Evolutionary conservation across 2,329 filamentous ascomycete genomes (phyloP), one percentile per base, ranked within the genome.

Genomic region (Leptosphaerulina australis): DNA sequence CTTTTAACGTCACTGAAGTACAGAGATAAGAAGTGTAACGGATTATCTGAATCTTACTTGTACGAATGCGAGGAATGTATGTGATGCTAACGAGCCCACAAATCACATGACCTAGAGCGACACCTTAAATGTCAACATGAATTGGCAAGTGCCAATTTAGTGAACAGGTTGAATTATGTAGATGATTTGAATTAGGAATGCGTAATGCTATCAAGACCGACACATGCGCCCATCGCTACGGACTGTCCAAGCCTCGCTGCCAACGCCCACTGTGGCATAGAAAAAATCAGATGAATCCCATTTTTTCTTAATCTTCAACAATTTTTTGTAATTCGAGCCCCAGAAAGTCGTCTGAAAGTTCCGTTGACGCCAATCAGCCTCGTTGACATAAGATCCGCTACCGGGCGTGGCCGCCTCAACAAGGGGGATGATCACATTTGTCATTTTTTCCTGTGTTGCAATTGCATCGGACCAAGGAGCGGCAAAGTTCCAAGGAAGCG

Each of bases 261-360:
- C 65, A 3, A 70, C 66, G 5, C 54, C 61, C 7, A 62, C 62
- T 2, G 57, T 60, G 2, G 55, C 64, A 34, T 66, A 70, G 43
- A 71, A 71, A 12, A 71, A 22, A 26, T 43, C 43, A 9, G 53
- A 56, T 3, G 66, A 63, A 58, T 71, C 69, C 55, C 60, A 65
- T 31, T 67, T 66, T 38, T 56, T 56, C 57, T 70, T 69, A 8
- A 70, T 46, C 3, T 41, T 35, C 24, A 67, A 33, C 30, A 72
- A 29, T 21, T 49, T 56, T 2, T 51, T 31, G 40, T 71, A 70
- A 30, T 69, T 58, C 15, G 18, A 14, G 1, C 64, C 64, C 49
- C 55, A 68, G 28, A 64, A 68, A 1, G 40, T 58, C 2, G 49
- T 24, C 44, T 65, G 54, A 50, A 59, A 69, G 14, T 60, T 50